phyloP scores from a whole-genome alignment of 1,284 basidiomycete species.

The Porogramme epimiltina region DNA sequence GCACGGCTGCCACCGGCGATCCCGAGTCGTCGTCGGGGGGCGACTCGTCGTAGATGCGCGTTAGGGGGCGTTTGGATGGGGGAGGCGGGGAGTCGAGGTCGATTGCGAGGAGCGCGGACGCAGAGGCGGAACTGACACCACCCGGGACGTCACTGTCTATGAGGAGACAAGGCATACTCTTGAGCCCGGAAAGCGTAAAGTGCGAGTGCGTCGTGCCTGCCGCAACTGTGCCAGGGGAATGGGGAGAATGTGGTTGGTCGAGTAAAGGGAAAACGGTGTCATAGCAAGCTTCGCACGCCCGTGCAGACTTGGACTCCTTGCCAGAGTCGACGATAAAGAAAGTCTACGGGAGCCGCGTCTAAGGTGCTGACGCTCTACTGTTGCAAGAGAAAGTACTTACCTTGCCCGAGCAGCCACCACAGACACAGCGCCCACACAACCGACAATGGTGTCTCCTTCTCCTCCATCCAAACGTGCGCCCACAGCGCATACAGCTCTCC shows the following conservation, averaged over 20 bases:
- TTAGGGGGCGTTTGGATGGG: slow-evolving; percentile 20
- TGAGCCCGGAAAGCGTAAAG: slow-evolving; percentile 50
- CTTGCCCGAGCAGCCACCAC: slow-evolving; percentile 79
- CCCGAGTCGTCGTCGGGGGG: slow-evolving; percentile 5
- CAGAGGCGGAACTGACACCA: slow-evolving; percentile 21
- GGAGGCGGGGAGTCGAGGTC: slow-evolving; percentile 31
- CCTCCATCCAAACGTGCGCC: slow-evolving; percentile 76
- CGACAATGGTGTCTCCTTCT: slow-evolving; percentile 88
- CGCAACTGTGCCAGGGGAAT: slow-evolving; percentile 16
- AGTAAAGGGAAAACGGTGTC: slow-evolving; percentile 81
- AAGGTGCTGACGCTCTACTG: not conserved
- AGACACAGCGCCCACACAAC: slow-evolving; percentile 87
- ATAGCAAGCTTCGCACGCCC: slow-evolving; percentile 86
- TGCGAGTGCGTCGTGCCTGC: slow-evolving; percentile 32
- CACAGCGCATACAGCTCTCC: slow-evolving; percentile 83
- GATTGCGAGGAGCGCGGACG: slow-evolving; percentile 47
- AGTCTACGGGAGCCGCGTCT: slow-evolving; percentile 47
- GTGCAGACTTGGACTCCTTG: slow-evolving; percentile 63
- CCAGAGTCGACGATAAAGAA: slow-evolving; percentile 73
- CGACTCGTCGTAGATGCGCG: slow-evolving; percentile 27
- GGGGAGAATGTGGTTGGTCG: slow-evolving; percentile 37
- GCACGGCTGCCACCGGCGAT: slow-evolving; percentile 33
- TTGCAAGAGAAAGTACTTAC: slow-evolving; percentile 42
- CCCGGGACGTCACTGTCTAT: slow-evolving; percentile 26
- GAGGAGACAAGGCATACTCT: slow-evolving; percentile 52